Evolutionary conservation across 2,329 filamentous ascomycete species (phyloP).

Genomic region (Byssoonygena ceratinophila): DNA sequence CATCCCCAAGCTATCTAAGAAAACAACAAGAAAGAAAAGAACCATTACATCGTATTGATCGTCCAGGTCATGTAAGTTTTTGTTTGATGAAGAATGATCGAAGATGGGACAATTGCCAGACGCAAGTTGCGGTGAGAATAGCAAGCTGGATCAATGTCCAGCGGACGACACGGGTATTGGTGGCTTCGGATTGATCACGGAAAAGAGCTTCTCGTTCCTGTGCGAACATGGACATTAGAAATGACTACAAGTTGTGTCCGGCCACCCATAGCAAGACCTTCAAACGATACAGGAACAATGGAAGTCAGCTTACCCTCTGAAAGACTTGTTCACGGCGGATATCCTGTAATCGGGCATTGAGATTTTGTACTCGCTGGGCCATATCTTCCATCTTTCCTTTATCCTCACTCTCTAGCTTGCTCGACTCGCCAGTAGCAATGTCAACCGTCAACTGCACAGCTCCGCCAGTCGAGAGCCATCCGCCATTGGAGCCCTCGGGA

Average conservation of each 20-base stretch:
- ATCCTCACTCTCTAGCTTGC: slow-evolving; percentile 83
- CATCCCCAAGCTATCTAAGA: slow-evolving; percentile 1
- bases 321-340: slow-evolving; percentile 92
- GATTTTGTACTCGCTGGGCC: slow-evolving; percentile 73
- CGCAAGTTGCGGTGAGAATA: slow-evolving; percentile 76
- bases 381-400: slow-evolving; percentile 89
- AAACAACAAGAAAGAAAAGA: slow-evolving; percentile 7
- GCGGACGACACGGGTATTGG: slow-evolving; percentile 80
- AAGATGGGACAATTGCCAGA: slow-evolving; percentile 93
- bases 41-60: slow-evolving; percentile 9
- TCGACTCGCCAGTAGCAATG: slow-evolving; percentile 87
- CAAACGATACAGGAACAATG: not conserved
- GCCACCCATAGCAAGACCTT: not conserved
- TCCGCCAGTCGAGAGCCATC: slow-evolving; percentile 63
- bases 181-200: slow-evolving; percentile 89
- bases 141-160: slow-evolving; percentile 89
- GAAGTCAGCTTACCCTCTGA: slow-evolving; percentile 58
- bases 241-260: not conserved
- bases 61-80: slow-evolving; percentile 65
- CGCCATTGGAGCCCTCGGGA: slow-evolving; percentile 57
- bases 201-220: slow-evolving; percentile 97
- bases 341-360: slow-evolving; percentile 78
- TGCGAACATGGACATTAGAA: not conserved
- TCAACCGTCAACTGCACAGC: slow-evolving; percentile 78
- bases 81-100: slow-evolving; percentile 99